These are phyloP conservation scores for Cokeromyces recurvatus DNA, from an alignment of 371 early-diverging fungal genomes.

Conservation along the genomic window DNA sequence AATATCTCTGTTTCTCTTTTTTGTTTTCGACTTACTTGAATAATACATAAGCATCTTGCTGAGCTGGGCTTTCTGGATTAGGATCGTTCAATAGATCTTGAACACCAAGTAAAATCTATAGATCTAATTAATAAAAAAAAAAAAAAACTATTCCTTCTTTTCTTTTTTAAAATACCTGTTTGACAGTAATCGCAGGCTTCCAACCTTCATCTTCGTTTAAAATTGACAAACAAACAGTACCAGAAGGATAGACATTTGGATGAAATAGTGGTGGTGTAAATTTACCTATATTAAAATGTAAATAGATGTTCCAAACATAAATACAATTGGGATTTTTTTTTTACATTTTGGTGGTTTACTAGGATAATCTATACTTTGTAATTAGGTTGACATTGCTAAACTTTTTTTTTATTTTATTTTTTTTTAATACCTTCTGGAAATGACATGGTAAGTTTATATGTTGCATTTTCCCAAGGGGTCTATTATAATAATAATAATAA, in stretches of 20 bases:
- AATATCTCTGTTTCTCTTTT: too few species aligned
- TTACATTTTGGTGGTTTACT: conserved; percentile 84
- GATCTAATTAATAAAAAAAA: background rate
- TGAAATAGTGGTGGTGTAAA: conserved; percentile 94
- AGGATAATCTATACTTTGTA: conserved; percentile 60
- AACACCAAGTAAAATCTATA: conserved; percentile 79
- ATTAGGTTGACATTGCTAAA: background rate
- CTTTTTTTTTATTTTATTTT: too few species aligned
- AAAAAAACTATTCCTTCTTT: background rate
- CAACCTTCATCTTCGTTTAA: conserved; percentile 95
- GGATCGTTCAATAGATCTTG: conserved; percentile 97
- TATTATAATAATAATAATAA: conserved; percentile 11
- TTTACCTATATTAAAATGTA: conserved; percentile 45
- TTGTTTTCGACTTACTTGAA: conserved; percentile 66
- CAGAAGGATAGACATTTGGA: conserved; percentile 99
- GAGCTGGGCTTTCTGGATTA: conserved; percentile 95
- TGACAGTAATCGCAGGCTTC: conserved; percentile 98
- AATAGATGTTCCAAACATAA: too few species aligned
- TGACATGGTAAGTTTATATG: conserved; percentile 85
- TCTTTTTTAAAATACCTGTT: conserved; percentile 65
- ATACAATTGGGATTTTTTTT: background rate
- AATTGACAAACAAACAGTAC: conserved; percentile 99
- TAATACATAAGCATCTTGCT: conserved; percentile 88
- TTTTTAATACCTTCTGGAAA: conserved; percentile 80
- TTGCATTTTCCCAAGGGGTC: conserved; percentile 96